Evolutionary conservation across 2,329 filamentous ascomycete genomes (phyloP), one percentile per base, ranked within the genome.

Genomic region (Colletotrichum ledebouriae): DNA sequence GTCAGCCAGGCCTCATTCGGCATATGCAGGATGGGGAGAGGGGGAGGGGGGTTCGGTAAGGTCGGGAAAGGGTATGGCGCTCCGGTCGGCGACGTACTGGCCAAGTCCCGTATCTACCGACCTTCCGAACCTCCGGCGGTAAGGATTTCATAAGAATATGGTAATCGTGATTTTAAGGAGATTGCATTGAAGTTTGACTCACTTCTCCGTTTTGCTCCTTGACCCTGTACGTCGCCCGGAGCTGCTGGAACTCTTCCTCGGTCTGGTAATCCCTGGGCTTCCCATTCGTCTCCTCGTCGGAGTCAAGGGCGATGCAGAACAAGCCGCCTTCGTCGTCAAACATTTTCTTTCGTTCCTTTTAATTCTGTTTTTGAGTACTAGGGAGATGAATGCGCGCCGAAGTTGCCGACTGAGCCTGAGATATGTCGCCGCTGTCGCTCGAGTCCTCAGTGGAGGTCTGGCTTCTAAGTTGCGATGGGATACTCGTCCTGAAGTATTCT

Each of bases 151-250:
- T 15, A 15, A 39, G 37, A 13, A 53, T 53, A 37, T 34, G 29
- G 29, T 53, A 53, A 53, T n/a, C 29, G 34, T 37, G 34, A 53
- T 34, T n/a, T 53, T 13, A 20, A 39, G 22, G 52, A 9, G 57
- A 41, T 11, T 60, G n/a, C 53, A 64, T 15, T 37, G 52, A 39
- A 22, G 33, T 33, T 15, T 56, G 17, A 74, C 80, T 70, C 73
- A 87, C 86, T 71, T 88, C 78, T 66, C 86, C 86, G 68, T 88
- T 86, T 73, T 88, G 85, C 42, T 87, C 73, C 71, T 86, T 87
- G 22, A 78, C 78, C 15, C 71, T 72, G 66, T 88, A 89, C 1
- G 72, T 76, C 4, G 72, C 75, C 73, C 81, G 83, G 3, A 88
- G 77, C 5, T 75, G 77, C 69, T 81, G 81, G 71, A 86, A 88